These are phyloP conservation scores for Letharia columbiana DNA, from an alignment of 495 filamentous ascomycete genomes.

Conservation along the genomic window DNA sequence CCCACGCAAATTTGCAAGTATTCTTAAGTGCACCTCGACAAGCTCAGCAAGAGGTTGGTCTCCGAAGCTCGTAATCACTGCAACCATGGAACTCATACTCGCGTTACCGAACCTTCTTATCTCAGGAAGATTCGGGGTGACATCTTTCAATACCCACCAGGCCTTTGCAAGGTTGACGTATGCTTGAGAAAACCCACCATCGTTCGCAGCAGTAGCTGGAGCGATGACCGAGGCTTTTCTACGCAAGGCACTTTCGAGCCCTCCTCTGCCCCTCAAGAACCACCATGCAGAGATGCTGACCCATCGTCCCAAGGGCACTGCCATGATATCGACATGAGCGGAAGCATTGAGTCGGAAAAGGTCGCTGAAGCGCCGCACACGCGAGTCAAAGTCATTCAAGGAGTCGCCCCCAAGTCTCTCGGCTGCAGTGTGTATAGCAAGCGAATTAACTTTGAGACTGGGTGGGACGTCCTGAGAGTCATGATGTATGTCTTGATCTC, in stretches of 20 bases:
- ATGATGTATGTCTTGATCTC: background rate
- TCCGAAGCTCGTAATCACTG: slow-evolving; percentile 39
- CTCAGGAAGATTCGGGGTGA: slow-evolving; percentile 49
- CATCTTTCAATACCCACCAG: slow-evolving; percentile 67
- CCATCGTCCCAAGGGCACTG: slow-evolving; percentile 54
- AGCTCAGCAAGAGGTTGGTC: slow-evolving; percentile 40
- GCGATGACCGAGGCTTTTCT: slow-evolving; percentile 23
- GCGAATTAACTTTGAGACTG: slow-evolving; percentile 1
- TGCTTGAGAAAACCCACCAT: slow-evolving; percentile 41
- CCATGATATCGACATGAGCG: slow-evolving; percentile 51
- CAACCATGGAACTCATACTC: slow-evolving; percentile 38
- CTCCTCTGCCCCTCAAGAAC: slow-evolving; percentile 70
- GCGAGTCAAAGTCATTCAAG: slow-evolving; percentile 54
- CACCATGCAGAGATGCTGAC: slow-evolving; percentile 71
- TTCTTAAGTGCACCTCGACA: slow-evolving; percentile 45
- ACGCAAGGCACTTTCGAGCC: slow-evolving; percentile 61
- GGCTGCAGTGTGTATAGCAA: slow-evolving; percentile 23
- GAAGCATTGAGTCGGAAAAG: slow-evolving; percentile 66
- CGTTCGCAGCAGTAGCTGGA: background rate
- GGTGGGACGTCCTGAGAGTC: background rate
- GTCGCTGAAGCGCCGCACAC: slow-evolving; percentile 56
- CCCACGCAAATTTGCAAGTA: slow-evolving; percentile 57
- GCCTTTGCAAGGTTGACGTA: slow-evolving; percentile 74
- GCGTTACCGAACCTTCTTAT: slow-evolving; percentile 39
- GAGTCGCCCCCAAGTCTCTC: slow-evolving; percentile 51